Percentiles rank a stretch among this genome's conserved stretches.
phyloP scores from a whole-genome alignment of 139 green algal species.

The Pedinophyceae sp. region DNA sequence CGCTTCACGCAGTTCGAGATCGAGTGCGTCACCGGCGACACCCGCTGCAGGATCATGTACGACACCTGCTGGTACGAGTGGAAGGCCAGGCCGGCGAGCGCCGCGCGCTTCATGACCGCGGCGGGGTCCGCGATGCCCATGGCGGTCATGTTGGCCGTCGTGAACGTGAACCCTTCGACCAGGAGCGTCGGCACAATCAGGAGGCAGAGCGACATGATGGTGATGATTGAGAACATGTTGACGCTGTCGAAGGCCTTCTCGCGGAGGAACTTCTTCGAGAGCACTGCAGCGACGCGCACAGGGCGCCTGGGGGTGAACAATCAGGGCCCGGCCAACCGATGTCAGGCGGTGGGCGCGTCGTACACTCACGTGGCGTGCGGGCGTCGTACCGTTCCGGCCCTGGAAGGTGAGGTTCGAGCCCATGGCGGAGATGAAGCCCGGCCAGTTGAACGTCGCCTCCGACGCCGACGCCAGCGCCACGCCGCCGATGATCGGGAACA shows the following conservation, averaged over 20 bases:
- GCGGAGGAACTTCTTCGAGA: too few species aligned
- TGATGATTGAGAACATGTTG: slow-evolving; percentile 90
- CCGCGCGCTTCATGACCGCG: slow-evolving; percentile 3
- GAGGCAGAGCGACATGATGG: slow-evolving; percentile 66
- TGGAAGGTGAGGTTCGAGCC: slow-evolving; percentile 93
- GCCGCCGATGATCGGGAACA: slow-evolving; percentile 82
- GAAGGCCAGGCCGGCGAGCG: slow-evolving; percentile 75
- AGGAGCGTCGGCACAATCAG: slow-evolving; percentile 52
- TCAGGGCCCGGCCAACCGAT: too few species aligned
- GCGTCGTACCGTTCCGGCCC: slow-evolving; percentile 85
- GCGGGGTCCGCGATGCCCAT: slow-evolving; percentile 19
- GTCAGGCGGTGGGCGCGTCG: too few species aligned
- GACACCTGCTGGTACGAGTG: slow-evolving; percentile 89
- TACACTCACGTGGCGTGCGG: too few species aligned
- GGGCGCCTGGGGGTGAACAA: too few species aligned
- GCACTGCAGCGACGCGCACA: too few species aligned
- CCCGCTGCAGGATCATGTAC: slow-evolving; percentile 76
- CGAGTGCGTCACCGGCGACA: slow-evolving; percentile 92
- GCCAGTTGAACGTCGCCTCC: slow-evolving; percentile 79
- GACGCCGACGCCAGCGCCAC: slow-evolving; percentile 70
- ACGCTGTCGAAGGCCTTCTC: slow-evolving; percentile 65
- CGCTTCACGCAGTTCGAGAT: slow-evolving; percentile 98
- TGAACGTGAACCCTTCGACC: slow-evolving; percentile 53
- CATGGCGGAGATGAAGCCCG: slow-evolving; percentile 74
- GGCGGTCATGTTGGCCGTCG: slow-evolving; percentile 23